Evolutionary conservation across 805 yeast species (phyloP), one percentile per base, ranked within the genome.

Genomic region (Saturnispora gosingensis): DNA sequence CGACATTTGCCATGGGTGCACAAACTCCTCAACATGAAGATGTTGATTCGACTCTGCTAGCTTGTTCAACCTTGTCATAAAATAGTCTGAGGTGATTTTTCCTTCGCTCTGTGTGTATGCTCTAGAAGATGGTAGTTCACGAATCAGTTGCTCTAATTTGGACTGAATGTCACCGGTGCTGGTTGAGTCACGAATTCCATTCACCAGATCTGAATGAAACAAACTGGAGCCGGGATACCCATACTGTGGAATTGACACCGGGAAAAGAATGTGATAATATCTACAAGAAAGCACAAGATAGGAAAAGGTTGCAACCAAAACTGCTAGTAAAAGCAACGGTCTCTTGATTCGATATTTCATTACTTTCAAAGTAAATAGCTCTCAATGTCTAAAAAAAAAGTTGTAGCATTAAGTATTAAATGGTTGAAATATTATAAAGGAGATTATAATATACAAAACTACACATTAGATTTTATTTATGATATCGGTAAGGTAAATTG

Each of bases 1-100:
- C 61, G 77, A 82, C 67, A 90, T 97, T 56, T 71, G 73, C 96
- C 96, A 90, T 1, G 69, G 60, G 64, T 90, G 97, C 25, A 75
- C 67, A 54, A 86, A 70, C 50, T 83, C 74, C 0, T 68, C 65
- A 39, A 80, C 66, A 18, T 72, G 68, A 59, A 50, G 67, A 57
- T n/a, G 18, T 11, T 38, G 46, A 48, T 8, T 56, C 5, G 46
- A 7, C 5, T 70, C 61, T 48, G 20, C 18, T 34, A 72, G 51
- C 7, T 57, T 62, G 32, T 45, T 27, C 32, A 87, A 68, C 48
- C 73, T 72, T 13, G 72, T 73, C 54, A 70, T 70, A 47, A 89
- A 70, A 93, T 95, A 88, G 47, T 73, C 61, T 7, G 95, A 81
- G 59, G 88, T 78, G 54, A 84, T 78, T 15, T 72, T 66, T 0